These are phyloP conservation scores for Neopestalotiopsis rosae DNA, from an alignment of 2,329 filamentous ascomycete species.

Conservation along the genomic window DNA sequence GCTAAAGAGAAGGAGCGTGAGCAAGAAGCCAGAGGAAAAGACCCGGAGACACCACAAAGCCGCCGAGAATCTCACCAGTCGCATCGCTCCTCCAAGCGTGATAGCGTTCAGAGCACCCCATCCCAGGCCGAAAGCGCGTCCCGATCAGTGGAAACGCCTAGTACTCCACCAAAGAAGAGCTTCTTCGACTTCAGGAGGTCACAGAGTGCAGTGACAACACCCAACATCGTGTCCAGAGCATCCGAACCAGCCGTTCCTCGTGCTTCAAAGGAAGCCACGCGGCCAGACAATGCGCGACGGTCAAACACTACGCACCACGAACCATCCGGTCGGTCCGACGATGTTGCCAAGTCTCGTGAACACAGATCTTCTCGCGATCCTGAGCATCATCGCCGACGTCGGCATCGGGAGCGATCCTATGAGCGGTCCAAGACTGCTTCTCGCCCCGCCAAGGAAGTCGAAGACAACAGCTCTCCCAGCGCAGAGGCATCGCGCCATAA, in stretches of 20 bases:
- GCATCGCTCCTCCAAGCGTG: constrained; percentile 16
- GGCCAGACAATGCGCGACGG: constrained; percentile 4
- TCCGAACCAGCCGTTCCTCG: constrained; percentile 12
- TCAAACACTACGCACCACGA: constrained; percentile 11
- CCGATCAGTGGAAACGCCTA: not conserved
- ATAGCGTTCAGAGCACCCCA: constrained; percentile 15
- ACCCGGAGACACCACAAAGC: constrained; percentile 16
- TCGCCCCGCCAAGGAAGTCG: not conserved
- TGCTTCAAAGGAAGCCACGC: constrained; percentile 5
- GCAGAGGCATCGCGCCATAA: not conserved
- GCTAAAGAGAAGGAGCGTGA: constrained; percentile 16
- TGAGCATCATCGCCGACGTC: not conserved
- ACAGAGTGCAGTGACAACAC: constrained; percentile 14
- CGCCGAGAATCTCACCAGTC: constrained; percentile 17
- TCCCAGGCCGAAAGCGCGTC: constrained; percentile 9
- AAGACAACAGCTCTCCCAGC: not conserved
- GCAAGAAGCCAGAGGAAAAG: constrained; percentile 17
- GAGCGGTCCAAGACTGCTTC: not conserved
- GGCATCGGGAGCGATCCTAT: not conserved
- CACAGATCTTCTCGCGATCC: not conserved
- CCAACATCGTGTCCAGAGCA: not conserved
- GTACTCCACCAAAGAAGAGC: constrained; percentile 14
- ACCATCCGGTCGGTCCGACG: not conserved
- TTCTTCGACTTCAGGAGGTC: constrained; percentile 15
- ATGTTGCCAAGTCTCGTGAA: not conserved